Evolutionary conservation across 2,329 filamentous ascomycete species (phyloP), one percentile per base, ranked within the genome.

Genomic region (Alternaria brassicae): DNA sequence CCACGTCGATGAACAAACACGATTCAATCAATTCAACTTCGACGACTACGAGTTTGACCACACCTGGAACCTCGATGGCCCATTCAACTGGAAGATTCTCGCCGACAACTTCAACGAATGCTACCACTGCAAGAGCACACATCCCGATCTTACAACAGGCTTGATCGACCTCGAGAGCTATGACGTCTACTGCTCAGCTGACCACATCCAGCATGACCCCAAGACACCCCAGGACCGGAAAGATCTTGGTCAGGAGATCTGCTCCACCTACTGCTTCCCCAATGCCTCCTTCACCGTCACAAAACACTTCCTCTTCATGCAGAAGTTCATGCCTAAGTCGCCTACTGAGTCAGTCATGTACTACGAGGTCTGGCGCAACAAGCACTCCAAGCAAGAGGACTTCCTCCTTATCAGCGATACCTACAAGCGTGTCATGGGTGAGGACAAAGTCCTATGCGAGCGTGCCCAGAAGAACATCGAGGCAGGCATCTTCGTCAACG

Each of bases 91-190:
- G 73, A 76, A 76, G 60, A 73, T 73, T 28, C 62, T 74, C 12
- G 68, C 72, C 13, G 86, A 89, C 70, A 88, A 89, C 77, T 89
- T 87, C 79, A 89, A 89, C 71, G 86, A 87, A 70, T 89, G 86
- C 70, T 89, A 89, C 66, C 86, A 88, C 77, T 88, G 85, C 78
- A 82, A 83, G 50, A 84, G 83, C 1, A 83, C 85, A 2, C 86
- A 88, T 65, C 85, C 86, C 2, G 84, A 86, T 57, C 83, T 88
- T 30, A 80, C 84, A 27, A 80, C 84, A 4, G 67, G 63, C 40
- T 79, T 88, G n/a, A 81, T 85, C 42, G 84, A 88, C 59, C 80
- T 88, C 37, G 81, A 82, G 58, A 82, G 82, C 3, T 88, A 88
- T 74, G 67, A 70, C 32, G 74, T 77, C 27, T 60, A 74, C 54